Evolutionary conservation across 257 asterid species (phyloP), one percentile per base, ranked within the genome.

Genomic region (Hygrophila difformis): DNA sequence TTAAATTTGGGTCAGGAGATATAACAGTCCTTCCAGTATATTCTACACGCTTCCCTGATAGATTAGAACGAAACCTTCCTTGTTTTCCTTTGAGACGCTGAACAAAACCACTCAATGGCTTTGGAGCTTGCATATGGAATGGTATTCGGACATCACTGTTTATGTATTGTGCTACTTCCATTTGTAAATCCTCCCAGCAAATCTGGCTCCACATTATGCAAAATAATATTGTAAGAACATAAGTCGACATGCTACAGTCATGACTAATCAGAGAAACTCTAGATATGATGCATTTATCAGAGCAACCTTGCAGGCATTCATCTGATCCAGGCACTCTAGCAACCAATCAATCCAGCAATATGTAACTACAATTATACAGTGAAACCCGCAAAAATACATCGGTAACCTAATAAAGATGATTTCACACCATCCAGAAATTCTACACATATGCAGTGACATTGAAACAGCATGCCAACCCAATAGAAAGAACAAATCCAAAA

Each of bases 1-100:
- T 79, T 62, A 89, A 68, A 66, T 89, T 89, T 21, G 96, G 98
- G 55, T 89, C 98, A 15, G 94, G 98, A 53, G 96, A 89, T 59
- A 89, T 89, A 51, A 89, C 98, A 28, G 98, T 89, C 70, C 98
- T 75, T 49, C 96, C 96, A 34, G 96, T 85, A 63, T 24, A 89
- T 61, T 89, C 98, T 28, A 85, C 98, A 64, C 98, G 96, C 75
- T 89, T 89, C 47, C 98, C 98, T 0, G 88, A 85, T 58, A 89
- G 72, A 71, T 89, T 89, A 29, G 83, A 79, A 73, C 96, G 92
- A 47, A 89, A 89, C 41, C 94, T 74, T 59, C 98, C 98, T 61
- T 77, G 82, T 69, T 89, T 89, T 55, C 98, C 98, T 64, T 89
- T 89, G 42, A 89, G 91, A 31, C 96, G 91, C 75, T 89, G 94